phyloP scores from a whole-genome alignment of 306 rosid genomes.

The Cucumis cinereus region DNA sequence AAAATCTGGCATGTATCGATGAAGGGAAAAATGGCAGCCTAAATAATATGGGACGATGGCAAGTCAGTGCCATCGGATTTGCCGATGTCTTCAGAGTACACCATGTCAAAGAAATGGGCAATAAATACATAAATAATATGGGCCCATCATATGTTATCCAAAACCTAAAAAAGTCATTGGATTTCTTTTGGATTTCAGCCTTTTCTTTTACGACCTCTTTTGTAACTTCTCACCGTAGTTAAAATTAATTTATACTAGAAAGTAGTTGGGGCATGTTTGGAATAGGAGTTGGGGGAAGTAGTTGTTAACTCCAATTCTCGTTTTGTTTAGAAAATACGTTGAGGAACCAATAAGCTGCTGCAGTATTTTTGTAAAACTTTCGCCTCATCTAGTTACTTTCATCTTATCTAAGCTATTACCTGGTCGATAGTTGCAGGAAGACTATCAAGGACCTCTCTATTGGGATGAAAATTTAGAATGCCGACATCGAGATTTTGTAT shows the following conservation, averaged over 20 bases:
- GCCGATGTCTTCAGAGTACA: slow-evolving; percentile 43
- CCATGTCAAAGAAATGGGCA: no score
- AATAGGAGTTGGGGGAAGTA: no score
- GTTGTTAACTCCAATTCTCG: no score
- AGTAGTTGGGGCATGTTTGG: no score
- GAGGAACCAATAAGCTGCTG: no score
- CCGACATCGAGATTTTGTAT: slow-evolving; percentile 73
- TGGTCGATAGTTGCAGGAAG: slow-evolving; percentile 44
- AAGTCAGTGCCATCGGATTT: slow-evolving; percentile 33
- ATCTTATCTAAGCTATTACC: slow-evolving; percentile 12
- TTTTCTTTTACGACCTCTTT: neutral
- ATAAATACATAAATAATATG: no score
- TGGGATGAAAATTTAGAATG: slow-evolving; percentile 60
- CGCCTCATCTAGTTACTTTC: neutral
- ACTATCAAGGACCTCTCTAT: slow-evolving; percentile 74
- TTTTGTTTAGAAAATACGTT: no score
- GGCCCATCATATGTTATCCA: neutral
- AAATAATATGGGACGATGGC: slow-evolving; percentile 43
- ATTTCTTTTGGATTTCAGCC: neutral
- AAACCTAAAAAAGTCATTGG: slow-evolving; percentile 12
- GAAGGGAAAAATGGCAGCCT: no score
- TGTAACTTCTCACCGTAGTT: no score
- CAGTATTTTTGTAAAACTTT: slow-evolving; percentile 4
- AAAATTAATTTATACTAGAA: no score
- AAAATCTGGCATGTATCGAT: no score